Percentiles rank a stretch among this genome's conserved stretches.
phyloP scores from a whole-genome alignment of 306 rosid species.

The Quercus gilva region DNA sequence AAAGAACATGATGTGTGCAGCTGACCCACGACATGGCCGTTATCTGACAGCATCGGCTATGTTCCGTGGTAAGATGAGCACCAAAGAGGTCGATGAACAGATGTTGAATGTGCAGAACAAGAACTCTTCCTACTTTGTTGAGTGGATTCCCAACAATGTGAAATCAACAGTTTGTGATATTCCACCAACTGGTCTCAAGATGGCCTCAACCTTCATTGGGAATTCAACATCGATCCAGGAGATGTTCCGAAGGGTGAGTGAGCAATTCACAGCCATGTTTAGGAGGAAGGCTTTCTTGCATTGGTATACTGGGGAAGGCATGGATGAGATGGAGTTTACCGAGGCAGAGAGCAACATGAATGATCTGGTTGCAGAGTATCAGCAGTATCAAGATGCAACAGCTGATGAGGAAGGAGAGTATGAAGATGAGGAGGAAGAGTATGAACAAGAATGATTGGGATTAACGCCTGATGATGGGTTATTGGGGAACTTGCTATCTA shows the following conservation, averaged over 20 bases:
- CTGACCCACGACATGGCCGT: constrained; percentile 42
- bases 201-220: constrained; percentile 42
- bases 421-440: constrained; percentile 33
- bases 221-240: constrained; percentile 47
- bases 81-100: constrained; percentile 45
- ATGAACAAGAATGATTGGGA: constrained; percentile 8
- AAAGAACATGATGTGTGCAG: constrained; percentile 49
- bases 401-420: constrained; percentile 36
- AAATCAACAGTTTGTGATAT: constrained; percentile 46
- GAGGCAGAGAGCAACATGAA: constrained; percentile 51
- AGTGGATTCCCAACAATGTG: constrained; percentile 50
- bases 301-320: constrained; percentile 54
- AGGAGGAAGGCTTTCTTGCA: constrained; percentile 51
- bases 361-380: constrained; percentile 41
- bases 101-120: constrained; percentile 53
- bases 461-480: not conserved
- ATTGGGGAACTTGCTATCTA: not conserved
- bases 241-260: constrained; percentile 49
- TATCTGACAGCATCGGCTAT: constrained; percentile 45
- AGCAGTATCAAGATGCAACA: constrained; percentile 50
- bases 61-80: constrained; percentile 50
- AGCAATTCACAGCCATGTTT: constrained; percentile 48
- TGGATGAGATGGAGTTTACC: constrained; percentile 48
- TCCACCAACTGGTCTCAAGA: constrained; percentile 45
- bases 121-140: constrained; percentile 46